Evolutionary conservation across 2,329 filamentous ascomycete genomes (phyloP).

Genomic region (Venturiaceae sp.): DNA sequence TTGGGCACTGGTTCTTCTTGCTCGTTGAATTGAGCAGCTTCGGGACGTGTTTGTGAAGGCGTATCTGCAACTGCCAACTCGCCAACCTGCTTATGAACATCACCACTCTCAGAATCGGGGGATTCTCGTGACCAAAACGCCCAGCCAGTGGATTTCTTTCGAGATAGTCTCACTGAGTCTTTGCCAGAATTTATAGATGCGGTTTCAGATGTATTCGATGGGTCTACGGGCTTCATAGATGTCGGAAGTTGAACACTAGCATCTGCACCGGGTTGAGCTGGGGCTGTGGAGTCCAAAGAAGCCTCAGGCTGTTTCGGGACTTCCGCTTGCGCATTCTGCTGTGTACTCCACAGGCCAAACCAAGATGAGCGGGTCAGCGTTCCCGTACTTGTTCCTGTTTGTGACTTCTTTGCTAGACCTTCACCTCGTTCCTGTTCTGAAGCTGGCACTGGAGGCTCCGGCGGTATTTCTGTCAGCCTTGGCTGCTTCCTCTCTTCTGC

Average conservation of each 20-base stretch:
- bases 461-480: background rate
- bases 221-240: constrained; percentile 2
- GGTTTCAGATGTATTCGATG: constrained; percentile 9
- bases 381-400: constrained; percentile 11
- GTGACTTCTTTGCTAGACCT: constrained; percentile 3
- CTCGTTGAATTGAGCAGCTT: constrained; percentile 42
- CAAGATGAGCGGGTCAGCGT: constrained; percentile 27
- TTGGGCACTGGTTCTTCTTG: constrained; percentile 15
- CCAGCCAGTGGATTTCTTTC: constrained; percentile 55
- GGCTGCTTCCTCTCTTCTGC: background rate
- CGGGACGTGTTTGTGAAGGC: constrained; percentile 38
- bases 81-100: constrained; percentile 44
- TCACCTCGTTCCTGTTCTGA: background rate
- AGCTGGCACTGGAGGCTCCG: background rate
- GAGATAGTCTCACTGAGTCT: constrained; percentile 21
- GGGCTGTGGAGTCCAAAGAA: background rate
- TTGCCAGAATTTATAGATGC: constrained; percentile 2
- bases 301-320: background rate
- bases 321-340: constrained; percentile 28
- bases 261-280: background rate
- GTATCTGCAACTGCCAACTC: constrained; percentile 41
- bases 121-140: constrained; percentile 63
- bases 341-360: constrained; percentile 40
- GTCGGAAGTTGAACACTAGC: background rate
- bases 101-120: constrained; percentile 38